These are phyloP conservation scores for Annulohypoxylon bovei DNA, from an alignment of 495 filamentous ascomycete species.

Conservation along the genomic window DNA sequence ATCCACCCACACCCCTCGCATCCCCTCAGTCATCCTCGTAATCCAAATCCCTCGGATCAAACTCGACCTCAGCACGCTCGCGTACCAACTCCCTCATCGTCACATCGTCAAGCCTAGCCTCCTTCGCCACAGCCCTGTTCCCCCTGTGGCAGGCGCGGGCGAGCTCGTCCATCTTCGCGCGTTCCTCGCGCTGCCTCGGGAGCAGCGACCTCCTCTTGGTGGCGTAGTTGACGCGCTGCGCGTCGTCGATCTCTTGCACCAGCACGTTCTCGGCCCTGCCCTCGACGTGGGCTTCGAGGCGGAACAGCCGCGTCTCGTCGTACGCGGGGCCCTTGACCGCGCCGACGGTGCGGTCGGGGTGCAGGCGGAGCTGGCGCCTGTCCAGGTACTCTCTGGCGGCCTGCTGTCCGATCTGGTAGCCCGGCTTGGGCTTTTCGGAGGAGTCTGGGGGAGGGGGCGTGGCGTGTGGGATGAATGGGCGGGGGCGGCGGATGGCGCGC, in stretches of 20 bases:
- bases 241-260: constrained; percentile 46
- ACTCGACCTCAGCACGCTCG: neutral
- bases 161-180: too few species aligned
- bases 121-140: constrained; percentile 38
- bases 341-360: constrained; percentile 52
- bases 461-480: constrained; percentile 54
- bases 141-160: constrained; percentile 11
- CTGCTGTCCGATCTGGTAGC: constrained; percentile 25
- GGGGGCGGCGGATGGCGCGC: constrained; percentile 50
- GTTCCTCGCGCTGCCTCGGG: neutral
- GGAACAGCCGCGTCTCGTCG: constrained; percentile 47
- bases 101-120: neutral
- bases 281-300: constrained; percentile 53
- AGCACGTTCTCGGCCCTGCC: constrained; percentile 46
- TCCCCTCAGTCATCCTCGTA: neutral
- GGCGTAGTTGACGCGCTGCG: constrained; percentile 43
- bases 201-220: neutral
- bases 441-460: constrained; percentile 53
- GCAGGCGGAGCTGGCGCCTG: constrained; percentile 42
- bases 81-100: neutral
- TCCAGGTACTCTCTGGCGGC: constrained; percentile 45
- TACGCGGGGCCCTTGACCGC: constrained; percentile 60
- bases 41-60: neutral
- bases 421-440: constrained; percentile 25
- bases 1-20: neutral